Conservation (phyloP, 1,284 basidiomycete species). For the Cryptococcus deneoformans region DNA sequence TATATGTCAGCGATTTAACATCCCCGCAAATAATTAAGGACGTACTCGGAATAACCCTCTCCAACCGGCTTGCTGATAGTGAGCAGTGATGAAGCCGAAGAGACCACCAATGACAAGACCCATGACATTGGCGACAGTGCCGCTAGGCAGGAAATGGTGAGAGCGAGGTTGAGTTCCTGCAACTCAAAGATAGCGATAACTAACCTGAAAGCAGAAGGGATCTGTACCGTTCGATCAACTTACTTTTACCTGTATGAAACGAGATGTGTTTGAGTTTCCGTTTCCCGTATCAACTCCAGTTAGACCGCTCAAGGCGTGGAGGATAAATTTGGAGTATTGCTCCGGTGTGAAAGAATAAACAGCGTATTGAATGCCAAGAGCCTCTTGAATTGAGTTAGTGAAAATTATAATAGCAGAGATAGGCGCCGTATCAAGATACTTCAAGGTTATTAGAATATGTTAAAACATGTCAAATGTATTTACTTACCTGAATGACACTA, state of each 20-base stretch:
- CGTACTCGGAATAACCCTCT: constrained; percentile 47
- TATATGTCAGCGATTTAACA: background rate
- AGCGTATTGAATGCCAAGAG: constrained; percentile 30
- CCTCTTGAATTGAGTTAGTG: constrained; percentile 23
- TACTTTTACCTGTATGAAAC: constrained; percentile 10
- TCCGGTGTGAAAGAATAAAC: constrained; percentile 36
- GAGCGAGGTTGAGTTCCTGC: constrained; percentile 31
- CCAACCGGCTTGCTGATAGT: constrained; percentile 42
- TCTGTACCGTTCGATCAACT: constrained; percentile 25
- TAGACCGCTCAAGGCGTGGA: constrained; percentile 37
- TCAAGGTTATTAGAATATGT: constrained; percentile 1
- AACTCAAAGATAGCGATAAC: constrained; percentile 37
- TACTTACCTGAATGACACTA: constrained; percentile 21
- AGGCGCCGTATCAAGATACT: constrained; percentile 17
- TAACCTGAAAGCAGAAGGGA: constrained; percentile 44
- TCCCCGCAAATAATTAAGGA: background rate
- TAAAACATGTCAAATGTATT: background rate
- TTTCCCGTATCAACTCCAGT: constrained; percentile 32
- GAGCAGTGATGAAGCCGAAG: constrained; percentile 44
- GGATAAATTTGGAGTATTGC: constrained; percentile 36
- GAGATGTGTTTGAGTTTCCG: constrained; percentile 30
- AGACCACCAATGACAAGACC: constrained; percentile 40
- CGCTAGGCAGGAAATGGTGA: constrained; percentile 41
- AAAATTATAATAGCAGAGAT: constrained; percentile 17
- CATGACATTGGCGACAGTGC: constrained; percentile 42